Evolutionary conservation across 208 protist genomes (phyloP).

Genomic region (Trypanosoma vivax): DNA sequence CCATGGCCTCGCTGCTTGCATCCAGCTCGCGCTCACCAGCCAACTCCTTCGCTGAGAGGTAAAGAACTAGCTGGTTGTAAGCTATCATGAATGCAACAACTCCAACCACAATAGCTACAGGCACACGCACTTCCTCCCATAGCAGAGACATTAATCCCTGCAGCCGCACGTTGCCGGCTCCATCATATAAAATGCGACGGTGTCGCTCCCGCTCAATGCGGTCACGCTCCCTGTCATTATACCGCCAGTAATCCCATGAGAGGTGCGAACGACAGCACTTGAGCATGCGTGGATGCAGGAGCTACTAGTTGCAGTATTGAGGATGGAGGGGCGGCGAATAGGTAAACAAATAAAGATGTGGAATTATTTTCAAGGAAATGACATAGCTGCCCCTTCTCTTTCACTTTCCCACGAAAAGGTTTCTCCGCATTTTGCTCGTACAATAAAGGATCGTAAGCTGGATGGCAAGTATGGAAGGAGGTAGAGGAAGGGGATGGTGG

Average conservation of each 20-base stretch:
- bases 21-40: slow-evolving; percentile 29
- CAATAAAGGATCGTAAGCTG: no score
- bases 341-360: no score
- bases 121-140: slow-evolving; percentile 58
- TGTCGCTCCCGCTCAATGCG: slow-evolving; percentile 53
- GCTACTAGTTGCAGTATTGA: no score
- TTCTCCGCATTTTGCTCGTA: no score
- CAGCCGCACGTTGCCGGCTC: slow-evolving; percentile 41
- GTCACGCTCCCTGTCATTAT: slow-evolving; percentile 47
- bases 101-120: slow-evolving; percentile 25
- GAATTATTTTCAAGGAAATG: no score
- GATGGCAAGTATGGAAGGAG: no score
- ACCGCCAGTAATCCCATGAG: slow-evolving; percentile 29
- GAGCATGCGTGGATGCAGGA: no score
- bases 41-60: slow-evolving; percentile 32
- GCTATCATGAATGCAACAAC: slow-evolving; percentile 24
- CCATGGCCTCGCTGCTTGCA: slow-evolving; percentile 31
- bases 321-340: no score
- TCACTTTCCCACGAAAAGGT: no score
- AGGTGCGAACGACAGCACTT: slow-evolving; percentile 25
- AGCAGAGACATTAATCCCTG: slow-evolving; percentile 33
- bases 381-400: no score
- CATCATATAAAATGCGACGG: slow-evolving; percentile 52
- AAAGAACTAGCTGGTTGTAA: slow-evolving; percentile 47
- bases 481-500: no score